Evolutionary conservation across 106 monocot species (phyloP).

Genomic region (Dendrobium huoshanense): DNA sequence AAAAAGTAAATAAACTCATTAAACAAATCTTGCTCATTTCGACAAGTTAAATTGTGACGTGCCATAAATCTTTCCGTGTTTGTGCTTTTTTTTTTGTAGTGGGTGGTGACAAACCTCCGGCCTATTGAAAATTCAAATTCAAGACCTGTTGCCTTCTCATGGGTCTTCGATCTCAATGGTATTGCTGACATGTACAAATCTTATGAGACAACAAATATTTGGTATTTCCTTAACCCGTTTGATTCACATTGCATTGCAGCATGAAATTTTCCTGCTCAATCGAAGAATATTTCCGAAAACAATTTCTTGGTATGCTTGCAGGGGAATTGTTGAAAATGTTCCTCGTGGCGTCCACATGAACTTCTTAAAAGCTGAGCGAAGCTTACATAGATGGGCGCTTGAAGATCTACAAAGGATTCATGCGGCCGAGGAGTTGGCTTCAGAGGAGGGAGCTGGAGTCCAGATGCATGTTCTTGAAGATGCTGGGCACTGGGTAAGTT

Average conservation of each 20-base stretch:
- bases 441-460: constrained; percentile 87
- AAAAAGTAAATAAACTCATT: no score
- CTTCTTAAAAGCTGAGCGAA: constrained; percentile 96
- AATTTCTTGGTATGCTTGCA: constrained; percentile 9
- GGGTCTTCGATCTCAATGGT: constrained; percentile 84
- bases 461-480: constrained; percentile 97
- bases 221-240: constrained; percentile 32
- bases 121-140: constrained; percentile 19
- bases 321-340: constrained; percentile 90
- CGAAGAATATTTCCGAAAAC: background rate
- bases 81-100: constrained; percentile 32
- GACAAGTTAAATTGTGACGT: no score
- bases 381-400: constrained; percentile 95
- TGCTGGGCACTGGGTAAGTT: constrained; percentile 90
- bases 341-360: constrained; percentile 91
- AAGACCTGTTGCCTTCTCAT: constrained; percentile 41
- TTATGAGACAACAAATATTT: constrained; percentile 87
- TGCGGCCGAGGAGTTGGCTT: constrained; percentile 86
- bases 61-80: no score
- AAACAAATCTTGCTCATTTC: no score
- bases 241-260: background rate
- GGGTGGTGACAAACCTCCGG: constrained; percentile 88
- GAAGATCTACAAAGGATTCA: constrained; percentile 95
- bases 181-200: constrained; percentile 91
- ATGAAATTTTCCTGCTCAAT: background rate